These are phyloP conservation scores for Aquilaria agallochum DNA, from an alignment of 441 rosid species.

Conservation along the genomic window DNA sequence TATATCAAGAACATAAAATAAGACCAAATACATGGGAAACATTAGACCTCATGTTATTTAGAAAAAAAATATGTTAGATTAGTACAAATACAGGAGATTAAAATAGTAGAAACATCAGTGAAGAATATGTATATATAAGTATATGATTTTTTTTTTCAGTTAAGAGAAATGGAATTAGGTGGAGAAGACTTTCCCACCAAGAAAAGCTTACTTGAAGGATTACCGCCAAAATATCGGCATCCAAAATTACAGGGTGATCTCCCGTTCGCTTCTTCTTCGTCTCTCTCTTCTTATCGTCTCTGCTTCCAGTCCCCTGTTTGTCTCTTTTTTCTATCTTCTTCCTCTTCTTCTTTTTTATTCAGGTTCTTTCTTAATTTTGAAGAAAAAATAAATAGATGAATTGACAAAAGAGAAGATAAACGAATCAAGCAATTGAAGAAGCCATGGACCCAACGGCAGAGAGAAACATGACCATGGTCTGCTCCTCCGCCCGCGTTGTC, in stretches of 20 bases:
- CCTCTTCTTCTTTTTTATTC: neutral
- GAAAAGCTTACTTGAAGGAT: slow-evolving; percentile 2
- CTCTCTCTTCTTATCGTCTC: neutral
- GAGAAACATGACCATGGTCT: slow-evolving; percentile 10
- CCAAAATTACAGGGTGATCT: slow-evolving; percentile 19
- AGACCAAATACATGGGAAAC: too few relatives aligned
- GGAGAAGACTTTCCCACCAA: too few relatives aligned
- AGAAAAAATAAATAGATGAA: neutral
- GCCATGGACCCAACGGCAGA: too few relatives aligned
- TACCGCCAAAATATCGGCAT: neutral
- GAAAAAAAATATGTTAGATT: too few relatives aligned
- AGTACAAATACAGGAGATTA: too few relatives aligned
- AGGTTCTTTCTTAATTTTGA: slow-evolving; percentile 2
- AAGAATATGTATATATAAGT: too few relatives aligned
- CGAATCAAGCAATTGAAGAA: too few relatives aligned
- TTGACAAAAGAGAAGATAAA: neutral
- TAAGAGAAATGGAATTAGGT: too few relatives aligned
- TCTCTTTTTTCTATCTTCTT: neutral
- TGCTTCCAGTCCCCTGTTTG: neutral
- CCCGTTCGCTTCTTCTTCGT: neutral
- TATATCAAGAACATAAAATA: too few relatives aligned
- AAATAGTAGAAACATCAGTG: too few relatives aligned
- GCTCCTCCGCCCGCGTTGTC: neutral
- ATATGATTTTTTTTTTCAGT: too few relatives aligned
- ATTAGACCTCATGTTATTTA: too few relatives aligned